Percentiles rank a stretch among this genome's conserved stretches.
Conservation (phyloP, 148 eudicot genomes). For the Heliamphora exappendiculata region DNA sequence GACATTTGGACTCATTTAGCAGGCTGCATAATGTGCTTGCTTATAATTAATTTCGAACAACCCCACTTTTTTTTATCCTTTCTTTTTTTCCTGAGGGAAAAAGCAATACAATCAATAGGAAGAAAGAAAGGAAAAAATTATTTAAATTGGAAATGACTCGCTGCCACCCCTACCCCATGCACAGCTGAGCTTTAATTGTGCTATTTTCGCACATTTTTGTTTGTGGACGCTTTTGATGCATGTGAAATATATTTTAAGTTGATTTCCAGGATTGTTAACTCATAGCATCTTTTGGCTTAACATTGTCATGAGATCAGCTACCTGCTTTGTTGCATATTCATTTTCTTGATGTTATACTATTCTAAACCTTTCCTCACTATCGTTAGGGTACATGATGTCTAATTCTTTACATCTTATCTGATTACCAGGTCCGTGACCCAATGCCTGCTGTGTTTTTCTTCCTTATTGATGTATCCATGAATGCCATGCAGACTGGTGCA, state of each 20-base stretch:
- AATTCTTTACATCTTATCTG: slow-evolving; percentile 12
- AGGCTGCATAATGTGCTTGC: neutral
- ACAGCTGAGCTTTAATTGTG: neutral
- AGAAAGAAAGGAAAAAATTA: neutral
- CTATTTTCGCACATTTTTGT: neutral
- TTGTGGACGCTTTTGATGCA: neutral
- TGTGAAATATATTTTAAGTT: neutral
- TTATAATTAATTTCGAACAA: neutral
- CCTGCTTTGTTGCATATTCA: neutral
- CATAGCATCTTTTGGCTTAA: slow-evolving; percentile 1
- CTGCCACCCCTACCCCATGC: neutral
- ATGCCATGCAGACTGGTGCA: slow-evolving; percentile 92
- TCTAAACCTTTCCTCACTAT: neutral
- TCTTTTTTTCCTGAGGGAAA: neutral
- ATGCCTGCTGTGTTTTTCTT: slow-evolving; percentile 97
- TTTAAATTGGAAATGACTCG: neutral
- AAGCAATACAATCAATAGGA: neutral
- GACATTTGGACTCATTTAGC: neutral
- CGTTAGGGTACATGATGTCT: neutral
- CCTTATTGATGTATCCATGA: slow-evolving; percentile 87
- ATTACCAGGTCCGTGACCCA: slow-evolving; percentile 84
- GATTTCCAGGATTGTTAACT: neutral
- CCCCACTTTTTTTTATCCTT: neutral
- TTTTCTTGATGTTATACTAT: neutral
- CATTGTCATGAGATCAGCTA: slow-evolving; percentile 1